Percentiles rank a stretch among this genome's conserved stretches.
phyloP scores from a whole-genome alignment of 768 basidiomycete genomes.

The Coprinopsis cinerea region DNA sequence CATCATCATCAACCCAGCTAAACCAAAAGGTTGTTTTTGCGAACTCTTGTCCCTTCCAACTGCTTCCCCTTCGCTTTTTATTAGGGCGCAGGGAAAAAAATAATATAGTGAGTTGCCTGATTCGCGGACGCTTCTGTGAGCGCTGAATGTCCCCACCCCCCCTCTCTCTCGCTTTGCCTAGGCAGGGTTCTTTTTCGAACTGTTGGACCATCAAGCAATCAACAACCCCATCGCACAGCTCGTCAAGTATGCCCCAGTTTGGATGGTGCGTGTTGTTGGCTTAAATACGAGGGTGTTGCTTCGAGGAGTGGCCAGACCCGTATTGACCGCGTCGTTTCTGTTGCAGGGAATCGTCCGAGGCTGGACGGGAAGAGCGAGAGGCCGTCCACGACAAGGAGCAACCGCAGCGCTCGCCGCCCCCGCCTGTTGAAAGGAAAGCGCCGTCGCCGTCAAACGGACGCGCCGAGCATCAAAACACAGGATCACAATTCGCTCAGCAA shows the following conservation, averaged over 20 bases:
- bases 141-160: conserved; percentile 13
- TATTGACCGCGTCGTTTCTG: conserved; percentile 11
- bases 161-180: no score
- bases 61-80: neutral
- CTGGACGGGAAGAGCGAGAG: conserved; percentile 10
- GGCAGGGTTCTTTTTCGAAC: conserved; percentile 13
- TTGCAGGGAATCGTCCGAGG: conserved; percentile 20
- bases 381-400: neutral
- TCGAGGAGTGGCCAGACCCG: conserved; percentile 20
- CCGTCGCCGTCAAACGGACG: neutral
- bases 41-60: no score
- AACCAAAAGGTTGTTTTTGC: no score
- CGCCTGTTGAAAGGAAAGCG: neutral
- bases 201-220: conserved; percentile 12
- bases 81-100: neutral
- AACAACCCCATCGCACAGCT: conserved; percentile 18
- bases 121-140: conserved; percentile 14
- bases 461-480: neutral
- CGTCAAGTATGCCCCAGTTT: conserved; percentile 25
- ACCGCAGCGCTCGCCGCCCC: neutral
- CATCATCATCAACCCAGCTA: no score
- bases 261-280: conserved; percentile 22
- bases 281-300: conserved; percentile 19
- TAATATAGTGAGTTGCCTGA: conserved; percentile 3
- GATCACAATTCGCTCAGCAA: conserved; percentile 8